Evolutionary conservation across 495 filamentous ascomycete genomes (phyloP).

Genomic region (Tuber brumale): DNA sequence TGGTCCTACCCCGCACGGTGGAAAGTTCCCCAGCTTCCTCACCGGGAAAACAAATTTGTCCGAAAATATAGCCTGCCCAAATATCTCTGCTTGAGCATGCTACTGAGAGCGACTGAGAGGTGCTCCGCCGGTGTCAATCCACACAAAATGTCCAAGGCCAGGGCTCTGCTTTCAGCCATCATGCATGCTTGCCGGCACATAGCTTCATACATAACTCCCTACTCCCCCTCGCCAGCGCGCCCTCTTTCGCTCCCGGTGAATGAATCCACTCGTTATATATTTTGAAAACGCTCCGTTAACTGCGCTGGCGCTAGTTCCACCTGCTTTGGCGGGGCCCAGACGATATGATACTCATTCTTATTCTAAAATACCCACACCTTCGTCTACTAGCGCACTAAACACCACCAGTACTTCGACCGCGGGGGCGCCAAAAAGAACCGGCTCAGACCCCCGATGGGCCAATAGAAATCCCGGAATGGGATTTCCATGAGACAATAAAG

Average conservation of each 20-base stretch:
- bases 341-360: not conserved
- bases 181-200: not conserved
- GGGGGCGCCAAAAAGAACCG: not conserved
- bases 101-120: not conserved
- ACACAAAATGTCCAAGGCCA: not conserved
- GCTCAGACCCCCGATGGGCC: constrained; percentile 4
- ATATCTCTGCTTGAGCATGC: not conserved
- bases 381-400: not conserved
- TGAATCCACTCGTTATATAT: not conserved
- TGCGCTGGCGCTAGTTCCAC: not conserved
- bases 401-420: not conserved
- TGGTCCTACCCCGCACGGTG: not conserved
- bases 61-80: not conserved
- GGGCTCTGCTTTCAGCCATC: not conserved
- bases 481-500: not conserved
- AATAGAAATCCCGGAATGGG: not conserved
- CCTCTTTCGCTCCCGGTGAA: not conserved
- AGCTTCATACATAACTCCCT: not conserved
- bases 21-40: not conserved
- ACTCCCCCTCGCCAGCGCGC: not conserved
- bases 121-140: not conserved
- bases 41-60: not conserved
- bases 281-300: not conserved
- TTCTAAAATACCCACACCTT: not conserved
- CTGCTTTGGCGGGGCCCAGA: not conserved